Evolutionary conservation across 257 asterid species (phyloP).

Genomic region (Solanum dulcamara): DNA sequence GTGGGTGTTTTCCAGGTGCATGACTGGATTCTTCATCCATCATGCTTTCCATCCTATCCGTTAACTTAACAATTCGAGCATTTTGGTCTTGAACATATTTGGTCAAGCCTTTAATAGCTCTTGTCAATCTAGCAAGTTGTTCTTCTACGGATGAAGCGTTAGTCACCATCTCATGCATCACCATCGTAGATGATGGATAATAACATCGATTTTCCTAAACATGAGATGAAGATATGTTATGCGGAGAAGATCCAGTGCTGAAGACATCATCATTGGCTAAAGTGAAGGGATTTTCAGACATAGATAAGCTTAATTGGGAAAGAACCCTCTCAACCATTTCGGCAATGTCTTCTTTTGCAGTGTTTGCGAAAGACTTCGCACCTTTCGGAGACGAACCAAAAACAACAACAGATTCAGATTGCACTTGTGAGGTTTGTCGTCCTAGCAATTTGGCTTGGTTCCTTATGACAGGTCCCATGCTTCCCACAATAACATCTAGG

Average conservation of each 20-base stretch:
- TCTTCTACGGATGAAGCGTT: not conserved
- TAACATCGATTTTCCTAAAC: not conserved
- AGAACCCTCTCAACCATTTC: not conserved
- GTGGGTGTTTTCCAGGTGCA: not conserved
- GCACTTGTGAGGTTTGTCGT: not conserved
- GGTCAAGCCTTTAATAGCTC: not conserved
- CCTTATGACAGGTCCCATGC: not conserved
- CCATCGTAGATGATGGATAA: not conserved
- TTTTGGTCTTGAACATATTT: not conserved
- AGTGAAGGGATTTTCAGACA: not conserved
- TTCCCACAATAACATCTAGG: not conserved
- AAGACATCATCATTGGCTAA: not conserved
- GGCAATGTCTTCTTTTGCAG: not conserved
- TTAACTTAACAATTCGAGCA: not conserved
- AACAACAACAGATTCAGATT: not conserved
- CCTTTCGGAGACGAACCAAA: not conserved
- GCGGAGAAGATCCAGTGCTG: not conserved
- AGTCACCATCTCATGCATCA: not conserved
- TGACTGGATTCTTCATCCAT: not conserved
- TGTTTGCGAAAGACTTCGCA: not conserved
- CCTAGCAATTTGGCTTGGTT: not conserved
- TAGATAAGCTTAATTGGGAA: not conserved
- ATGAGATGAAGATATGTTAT: not conserved
- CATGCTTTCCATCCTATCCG: not conserved
- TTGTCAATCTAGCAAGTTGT: not conserved